Base-by-base conservation (phyloP, 73 alveolate genomes). In the Paraurostyla sp. region DNA sequence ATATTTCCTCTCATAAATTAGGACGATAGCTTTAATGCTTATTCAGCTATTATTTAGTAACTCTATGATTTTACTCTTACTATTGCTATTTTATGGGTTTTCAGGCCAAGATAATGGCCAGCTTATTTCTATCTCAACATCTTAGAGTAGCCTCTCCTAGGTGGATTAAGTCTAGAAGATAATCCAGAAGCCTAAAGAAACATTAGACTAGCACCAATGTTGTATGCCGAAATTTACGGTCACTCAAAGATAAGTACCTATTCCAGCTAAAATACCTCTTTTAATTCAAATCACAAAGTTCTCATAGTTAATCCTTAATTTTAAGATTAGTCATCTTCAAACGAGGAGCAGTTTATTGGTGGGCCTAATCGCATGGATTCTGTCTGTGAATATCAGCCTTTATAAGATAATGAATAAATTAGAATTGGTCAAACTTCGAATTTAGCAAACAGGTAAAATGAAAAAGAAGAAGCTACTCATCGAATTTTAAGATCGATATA, bases 41-140 rank as follows among this genome's bases (percentile, higher is more conserved):
- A 25, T 45, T 13, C 71, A 25, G 46, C 86, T 1, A 43, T 73
- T 45, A 3, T 73, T 9, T 48, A 73, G 18, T 36, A 73, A 46
- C 4, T 73, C 7, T 45, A 23, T 45, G 86, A 73, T 73, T 73
- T 73, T 7, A 73, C 54, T 9, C 3, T 73, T 13, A 45, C 4
- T 13, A 20, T 46, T 9, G 69, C 56, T 4, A 20, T 73, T 13
- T 36, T 73, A 11, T 73, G 65, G 65, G 32, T 46, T 1, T 46
- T 73, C 48, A 73, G 86, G 46, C 86, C 86, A 3, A 73, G 86
- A 49, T 25, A 73, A 25, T 73, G 65, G 65, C 86, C 86, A 2
- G 59, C 3, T 15, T 73, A 73, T 73, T 73, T 73, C 52, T 29
- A 73, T 27, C 33, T 73, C 6, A 46, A 25, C 16, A 49, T 73